These are phyloP conservation scores for Saccharomycopsis sp. DNA, from an alignment of 805 yeast species.

Conservation along the genomic window DNA sequence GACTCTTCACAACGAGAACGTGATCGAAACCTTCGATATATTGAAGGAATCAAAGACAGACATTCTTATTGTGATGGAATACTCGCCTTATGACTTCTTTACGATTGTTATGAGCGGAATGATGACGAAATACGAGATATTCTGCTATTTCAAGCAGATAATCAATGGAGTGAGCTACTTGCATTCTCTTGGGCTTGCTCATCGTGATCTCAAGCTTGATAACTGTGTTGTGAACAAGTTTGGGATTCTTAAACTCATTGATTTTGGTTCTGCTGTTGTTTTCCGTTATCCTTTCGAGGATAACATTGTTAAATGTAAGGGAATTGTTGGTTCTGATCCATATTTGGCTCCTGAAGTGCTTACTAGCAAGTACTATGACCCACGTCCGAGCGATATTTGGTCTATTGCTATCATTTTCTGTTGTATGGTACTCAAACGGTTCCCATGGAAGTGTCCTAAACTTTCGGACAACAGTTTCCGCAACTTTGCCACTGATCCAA, in stretches of 20 bases:
- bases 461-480: conserved; percentile 63
- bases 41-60: conserved; percentile 61
- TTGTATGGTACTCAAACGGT: conserved; percentile 78
- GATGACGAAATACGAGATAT: conserved; percentile 75
- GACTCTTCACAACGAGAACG: conserved; percentile 74
- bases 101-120: conserved; percentile 83
- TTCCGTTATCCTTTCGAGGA: conserved; percentile 71
- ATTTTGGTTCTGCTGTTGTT: conserved; percentile 80
- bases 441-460: conserved; percentile 84
- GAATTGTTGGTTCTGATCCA: conserved; percentile 82
- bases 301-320: conserved; percentile 55
- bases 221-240: conserved; percentile 72
- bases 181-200: conserved; percentile 75
- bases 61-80: conserved; percentile 80
- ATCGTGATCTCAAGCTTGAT: conserved; percentile 75
- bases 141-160: conserved; percentile 74
- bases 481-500: conserved; percentile 42
- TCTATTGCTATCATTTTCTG: conserved; percentile 78
- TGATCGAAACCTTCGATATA: conserved; percentile 71
- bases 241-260: conserved; percentile 73
- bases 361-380: conserved; percentile 52
- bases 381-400: conserved; percentile 79
- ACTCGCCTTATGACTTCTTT: conserved; percentile 77
- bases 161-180: conserved; percentile 65
- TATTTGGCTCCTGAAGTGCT: conserved; percentile 81